phyloP scores from a whole-genome alignment of 768 basidiomycete genomes.

The Russula olivacea region DNA sequence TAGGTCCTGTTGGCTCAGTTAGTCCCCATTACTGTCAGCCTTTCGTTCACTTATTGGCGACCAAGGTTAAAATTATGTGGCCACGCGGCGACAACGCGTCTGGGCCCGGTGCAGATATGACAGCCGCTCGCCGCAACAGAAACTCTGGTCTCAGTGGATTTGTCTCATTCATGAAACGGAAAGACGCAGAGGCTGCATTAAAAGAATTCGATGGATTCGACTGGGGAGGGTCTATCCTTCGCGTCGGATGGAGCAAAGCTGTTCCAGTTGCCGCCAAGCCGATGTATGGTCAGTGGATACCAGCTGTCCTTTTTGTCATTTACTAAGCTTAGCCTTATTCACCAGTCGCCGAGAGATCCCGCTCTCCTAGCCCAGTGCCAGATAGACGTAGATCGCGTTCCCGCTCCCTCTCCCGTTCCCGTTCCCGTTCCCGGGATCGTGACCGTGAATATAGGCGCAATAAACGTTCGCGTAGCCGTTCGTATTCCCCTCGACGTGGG shows the following conservation, averaged over 20 bases:
- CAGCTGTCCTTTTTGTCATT: background rate
- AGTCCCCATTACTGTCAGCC: conserved; percentile 23
- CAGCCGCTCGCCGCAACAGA: conserved; percentile 60
- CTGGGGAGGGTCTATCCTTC: conserved; percentile 84
- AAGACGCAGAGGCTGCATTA: conserved; percentile 83
- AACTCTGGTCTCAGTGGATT: conserved; percentile 86
- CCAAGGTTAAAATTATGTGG: conserved; percentile 96
- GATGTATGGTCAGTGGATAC: conserved; percentile 60
- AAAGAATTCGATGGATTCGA: conserved; percentile 89
- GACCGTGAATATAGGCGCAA: conserved; percentile 32
- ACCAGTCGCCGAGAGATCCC: conserved; percentile 21
- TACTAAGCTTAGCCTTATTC: background rate
- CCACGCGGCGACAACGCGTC: conserved; percentile 71
- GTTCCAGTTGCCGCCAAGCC: conserved; percentile 77
- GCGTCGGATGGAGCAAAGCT: conserved; percentile 97
- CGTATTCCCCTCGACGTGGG: conserved; percentile 38
- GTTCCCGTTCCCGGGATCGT: conserved; percentile 24
- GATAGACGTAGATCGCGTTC: conserved; percentile 35
- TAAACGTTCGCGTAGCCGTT: conserved; percentile 32
- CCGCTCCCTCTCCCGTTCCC: conserved; percentile 29
- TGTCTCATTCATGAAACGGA: conserved; percentile 92
- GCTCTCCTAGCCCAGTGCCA: conserved; percentile 33
- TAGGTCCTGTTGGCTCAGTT: conserved; percentile 91
- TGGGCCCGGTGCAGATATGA: conserved; percentile 74
- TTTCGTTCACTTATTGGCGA: conserved; percentile 9